These are phyloP conservation scores for Geotrichum candidum DNA, from an alignment of 1,139 yeast species.

Conservation along the genomic window DNA sequence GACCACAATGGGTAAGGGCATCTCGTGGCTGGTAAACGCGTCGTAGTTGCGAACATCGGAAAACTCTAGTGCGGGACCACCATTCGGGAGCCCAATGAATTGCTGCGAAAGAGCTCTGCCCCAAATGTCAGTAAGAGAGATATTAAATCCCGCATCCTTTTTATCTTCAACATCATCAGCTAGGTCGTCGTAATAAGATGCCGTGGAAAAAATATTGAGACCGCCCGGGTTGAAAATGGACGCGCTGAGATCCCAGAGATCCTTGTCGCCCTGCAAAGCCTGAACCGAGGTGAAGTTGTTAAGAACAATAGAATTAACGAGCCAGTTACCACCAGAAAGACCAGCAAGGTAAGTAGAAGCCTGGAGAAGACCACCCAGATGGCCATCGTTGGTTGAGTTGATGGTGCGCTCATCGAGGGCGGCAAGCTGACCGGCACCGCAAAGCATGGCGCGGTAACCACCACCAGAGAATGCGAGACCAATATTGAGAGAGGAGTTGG, in stretches of 20 bases:
- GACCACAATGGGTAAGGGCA: constrained; percentile 88
- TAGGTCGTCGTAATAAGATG: constrained; percentile 51
- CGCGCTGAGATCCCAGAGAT: constrained; percentile 67
- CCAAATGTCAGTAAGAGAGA: constrained; percentile 87
- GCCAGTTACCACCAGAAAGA: constrained; percentile 86
- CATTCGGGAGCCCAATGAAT: constrained; percentile 52
- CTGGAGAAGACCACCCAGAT: constrained; percentile 74
- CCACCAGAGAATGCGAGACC: constrained; percentile 88
- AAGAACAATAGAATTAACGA: constrained; percentile 72
- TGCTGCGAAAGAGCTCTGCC: constrained; percentile 80
- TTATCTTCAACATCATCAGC: constrained; percentile 53
- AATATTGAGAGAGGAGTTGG: constrained; percentile 43
- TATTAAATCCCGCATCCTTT: constrained; percentile 67
- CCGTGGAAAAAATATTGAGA: constrained; percentile 50
- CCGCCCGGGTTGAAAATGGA: constrained; percentile 68
- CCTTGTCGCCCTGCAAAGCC: constrained; percentile 50
- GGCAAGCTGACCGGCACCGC: constrained; percentile 81
- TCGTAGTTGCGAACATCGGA: constrained; percentile 53
- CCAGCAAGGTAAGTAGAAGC: constrained; percentile 77
- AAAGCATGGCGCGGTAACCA: constrained; percentile 84
- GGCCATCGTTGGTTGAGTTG: constrained; percentile 52
- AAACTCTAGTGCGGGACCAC: constrained; percentile 65
- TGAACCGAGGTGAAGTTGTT: constrained; percentile 79
- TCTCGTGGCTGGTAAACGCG: constrained; percentile 52
- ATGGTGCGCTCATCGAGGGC: constrained; percentile 72